Conservation (phyloP, 495 filamentous ascomycete species). For the Xylaria nigripes region DNA sequence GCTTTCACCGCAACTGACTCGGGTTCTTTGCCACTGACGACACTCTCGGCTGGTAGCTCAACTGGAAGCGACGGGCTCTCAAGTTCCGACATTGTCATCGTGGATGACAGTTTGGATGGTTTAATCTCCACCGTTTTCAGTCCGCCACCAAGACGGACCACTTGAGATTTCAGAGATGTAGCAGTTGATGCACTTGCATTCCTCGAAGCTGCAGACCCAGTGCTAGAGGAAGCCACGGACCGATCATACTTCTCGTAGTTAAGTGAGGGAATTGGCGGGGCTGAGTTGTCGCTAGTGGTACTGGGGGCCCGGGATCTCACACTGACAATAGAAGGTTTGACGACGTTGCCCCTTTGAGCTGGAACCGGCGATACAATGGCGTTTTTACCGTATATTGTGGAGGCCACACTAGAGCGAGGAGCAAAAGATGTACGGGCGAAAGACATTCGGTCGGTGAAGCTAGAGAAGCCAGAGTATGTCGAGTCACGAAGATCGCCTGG, state of each 20-base stretch:
- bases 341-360: constrained; percentile 73
- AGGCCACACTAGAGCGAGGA: constrained; percentile 73
- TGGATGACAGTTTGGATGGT: constrained; percentile 22
- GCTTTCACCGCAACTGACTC: constrained; percentile 36
- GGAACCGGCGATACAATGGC: constrained; percentile 72
- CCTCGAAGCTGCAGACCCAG: constrained; percentile 49
- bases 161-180: constrained; percentile 44
- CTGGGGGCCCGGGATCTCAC: constrained; percentile 57
- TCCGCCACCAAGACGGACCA: constrained; percentile 44
- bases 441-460: constrained; percentile 58
- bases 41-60: background rate
- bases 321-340: constrained; percentile 83
- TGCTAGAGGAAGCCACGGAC: constrained; percentile 34
- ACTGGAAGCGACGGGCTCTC: constrained; percentile 11
- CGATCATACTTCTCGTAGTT: constrained; percentile 43
- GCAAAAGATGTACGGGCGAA: constrained; percentile 59
- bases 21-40: constrained; percentile 9
- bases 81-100: constrained; percentile 10
- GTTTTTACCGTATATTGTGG: constrained; percentile 83
- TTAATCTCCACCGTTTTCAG: constrained; percentile 37
- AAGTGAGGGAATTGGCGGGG: constrained; percentile 48
- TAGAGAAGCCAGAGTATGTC: constrained; percentile 58
- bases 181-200: constrained; percentile 47
- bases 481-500: constrained; percentile 88
- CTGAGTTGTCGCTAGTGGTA: constrained; percentile 36